phyloP scores from a whole-genome alignment of 2,329 filamentous ascomycete species.

The Claviceps sp. region DNA sequence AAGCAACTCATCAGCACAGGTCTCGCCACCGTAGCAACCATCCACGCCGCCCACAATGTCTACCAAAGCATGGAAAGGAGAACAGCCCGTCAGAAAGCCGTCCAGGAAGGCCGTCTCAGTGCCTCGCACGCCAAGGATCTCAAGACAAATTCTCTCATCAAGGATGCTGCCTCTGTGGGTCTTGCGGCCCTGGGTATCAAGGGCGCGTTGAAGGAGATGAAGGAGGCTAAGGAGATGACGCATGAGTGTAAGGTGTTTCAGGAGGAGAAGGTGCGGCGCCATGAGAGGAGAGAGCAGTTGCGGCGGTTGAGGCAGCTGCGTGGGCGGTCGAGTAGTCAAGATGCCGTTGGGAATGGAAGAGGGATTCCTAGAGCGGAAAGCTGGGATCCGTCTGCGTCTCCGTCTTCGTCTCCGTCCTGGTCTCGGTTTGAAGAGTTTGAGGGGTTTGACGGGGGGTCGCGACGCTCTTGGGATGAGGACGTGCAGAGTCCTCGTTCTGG shows the following conservation, averaged over 20 bases:
- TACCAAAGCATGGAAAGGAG: conserved; percentile 47
- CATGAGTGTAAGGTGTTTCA: conserved; percentile 37
- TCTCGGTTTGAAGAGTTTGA: too few relatives aligned
- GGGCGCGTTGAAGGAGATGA: conserved; percentile 41
- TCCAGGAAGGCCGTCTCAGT: conserved; percentile 39
- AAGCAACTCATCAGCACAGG: conserved; percentile 46
- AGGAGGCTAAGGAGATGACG: conserved; percentile 37
- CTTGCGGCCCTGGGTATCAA: conserved; percentile 46
- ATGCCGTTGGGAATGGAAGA: conserved; percentile 11
- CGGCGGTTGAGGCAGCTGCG: conserved; percentile 7
- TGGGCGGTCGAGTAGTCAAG: conserved; percentile 11
- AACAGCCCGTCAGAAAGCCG: conserved; percentile 37
- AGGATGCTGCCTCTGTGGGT: conserved; percentile 45
- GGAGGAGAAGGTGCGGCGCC: conserved; percentile 34
- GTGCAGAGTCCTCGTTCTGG: too few relatives aligned
- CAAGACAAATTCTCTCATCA: conserved; percentile 41
- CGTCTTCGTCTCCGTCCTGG: too few relatives aligned
- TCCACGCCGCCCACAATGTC: conserved; percentile 45
- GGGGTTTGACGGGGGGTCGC: too few relatives aligned
- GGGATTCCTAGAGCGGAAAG: too few relatives aligned
- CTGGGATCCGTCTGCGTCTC: too few relatives aligned
- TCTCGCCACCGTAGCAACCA: conserved; percentile 44
- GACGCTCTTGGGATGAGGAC: too few relatives aligned
- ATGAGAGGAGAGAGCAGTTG: conserved; percentile 31
- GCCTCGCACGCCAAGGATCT: conserved; percentile 39